These are phyloP conservation scores for Lactarius sanguifluus DNA, from an alignment of 768 basidiomycete species.

Conservation along the genomic window DNA sequence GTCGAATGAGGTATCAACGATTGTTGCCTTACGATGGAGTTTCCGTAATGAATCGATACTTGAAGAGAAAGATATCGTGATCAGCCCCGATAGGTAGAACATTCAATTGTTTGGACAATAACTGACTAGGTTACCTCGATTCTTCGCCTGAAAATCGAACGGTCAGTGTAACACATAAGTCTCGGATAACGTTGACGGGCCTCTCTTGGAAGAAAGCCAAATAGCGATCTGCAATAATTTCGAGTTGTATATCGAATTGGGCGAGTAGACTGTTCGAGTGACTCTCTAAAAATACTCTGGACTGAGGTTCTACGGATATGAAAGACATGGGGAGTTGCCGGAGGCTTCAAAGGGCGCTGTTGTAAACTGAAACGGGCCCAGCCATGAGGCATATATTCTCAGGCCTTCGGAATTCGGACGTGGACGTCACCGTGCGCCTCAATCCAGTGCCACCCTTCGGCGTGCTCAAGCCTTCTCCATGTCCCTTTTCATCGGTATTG, in stretches of 20 bases:
- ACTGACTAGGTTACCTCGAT: background rate
- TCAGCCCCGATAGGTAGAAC: background rate
- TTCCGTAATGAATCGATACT: slow-evolving; percentile 1
- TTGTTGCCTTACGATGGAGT: background rate
- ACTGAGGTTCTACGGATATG: background rate
- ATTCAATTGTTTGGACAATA: background rate
- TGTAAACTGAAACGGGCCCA: background rate
- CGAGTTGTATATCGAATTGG: background rate
- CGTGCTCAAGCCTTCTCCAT: no score
- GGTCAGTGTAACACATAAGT: background rate
- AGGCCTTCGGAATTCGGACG: background rate
- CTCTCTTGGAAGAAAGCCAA: slow-evolving; percentile 1
- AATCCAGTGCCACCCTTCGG: background rate
- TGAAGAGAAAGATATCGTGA: background rate
- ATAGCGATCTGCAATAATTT: background rate
- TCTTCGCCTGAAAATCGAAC: background rate
- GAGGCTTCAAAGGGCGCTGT: background rate
- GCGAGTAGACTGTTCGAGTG: background rate
- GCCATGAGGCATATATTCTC: background rate
- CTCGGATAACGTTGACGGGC: background rate
- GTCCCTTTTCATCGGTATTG: no score
- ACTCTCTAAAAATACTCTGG: background rate
- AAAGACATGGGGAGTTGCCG: background rate
- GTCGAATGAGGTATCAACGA: background rate
- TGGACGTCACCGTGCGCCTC: no score